Conservation (phyloP, 306 rosid species). For the Corylus avellana region DNA sequence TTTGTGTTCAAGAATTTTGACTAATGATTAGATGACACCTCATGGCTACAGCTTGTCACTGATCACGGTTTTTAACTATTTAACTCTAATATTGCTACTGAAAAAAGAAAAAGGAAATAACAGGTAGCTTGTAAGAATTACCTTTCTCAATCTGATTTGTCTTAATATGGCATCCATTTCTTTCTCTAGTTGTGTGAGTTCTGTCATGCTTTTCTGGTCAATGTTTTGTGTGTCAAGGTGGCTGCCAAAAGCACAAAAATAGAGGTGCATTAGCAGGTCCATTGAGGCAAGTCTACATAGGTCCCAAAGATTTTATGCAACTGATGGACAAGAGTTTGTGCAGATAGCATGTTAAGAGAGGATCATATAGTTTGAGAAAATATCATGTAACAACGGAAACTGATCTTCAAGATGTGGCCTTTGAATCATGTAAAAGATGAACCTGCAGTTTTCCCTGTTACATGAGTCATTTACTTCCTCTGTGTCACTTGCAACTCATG, state of each 20-base stretch:
- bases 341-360: not conserved
- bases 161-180: slow-evolving; percentile 17
- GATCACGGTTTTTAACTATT: not conserved
- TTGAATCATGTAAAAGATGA: not conserved
- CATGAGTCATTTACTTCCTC: not conserved
- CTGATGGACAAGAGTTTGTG: not conserved
- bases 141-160: slow-evolving; percentile 28
- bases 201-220: slow-evolving; percentile 17
- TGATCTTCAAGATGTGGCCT: not conserved
- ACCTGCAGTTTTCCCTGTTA: not conserved
- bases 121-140: not conserved
- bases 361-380: not conserved
- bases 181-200: slow-evolving; percentile 27
- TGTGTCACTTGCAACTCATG: not conserved
- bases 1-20: not conserved
- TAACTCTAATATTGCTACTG: not conserved
- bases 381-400: not conserved
- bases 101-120: not conserved
- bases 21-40: not conserved
- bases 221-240: slow-evolving; percentile 8
- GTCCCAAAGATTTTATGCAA: not conserved
- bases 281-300: not conserved
- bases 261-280: not conserved
- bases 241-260: not conserved
- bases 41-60: not conserved